Base-by-base conservation (phyloP, 306 rosid genomes). In the Sicyos baderoa region DNA sequence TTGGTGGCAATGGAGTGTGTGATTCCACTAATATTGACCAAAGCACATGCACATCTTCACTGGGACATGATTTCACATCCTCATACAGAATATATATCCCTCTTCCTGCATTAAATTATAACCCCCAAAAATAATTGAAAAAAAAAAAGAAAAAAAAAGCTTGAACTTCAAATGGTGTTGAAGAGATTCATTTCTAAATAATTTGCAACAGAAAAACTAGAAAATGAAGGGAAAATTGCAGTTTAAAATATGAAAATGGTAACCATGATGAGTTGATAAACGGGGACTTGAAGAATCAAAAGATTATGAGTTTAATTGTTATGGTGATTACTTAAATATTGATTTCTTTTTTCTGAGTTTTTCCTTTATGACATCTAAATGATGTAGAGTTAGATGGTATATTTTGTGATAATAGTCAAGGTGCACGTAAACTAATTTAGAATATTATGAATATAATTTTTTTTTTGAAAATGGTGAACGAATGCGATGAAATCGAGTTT, bases 11-110 rank as follows among this genome's bases (percentile, higher is more conserved):
- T 68, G 85, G 76, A 58, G 86, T 40, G 73, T 85, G 82, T 78
- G 96, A 86, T 70, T 89, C 96, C 87, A 88, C 96, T 50, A 91
- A 82, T 68, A 91, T 91, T 13, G 97, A 91, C 97, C 97, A 91
- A 17, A 91, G 86, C 57, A 89, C 89, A 14, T 91, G 97, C 59
- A 91, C 97, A 47, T 87, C 96, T 84, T 91, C 95, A 19, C 81
- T 82, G 17, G 91, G 95, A 83, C 96, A 91, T 53, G 96, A 89
- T 55, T 86, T 84, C 35, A 91, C 96, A 87, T 91, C 97, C 81
- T 91, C 96, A 12, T 91, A 89, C 44, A 87, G 79, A 84, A 91
- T 91, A 80, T 91, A 91, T 70, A 89, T 83, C 72, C 95, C 96
- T 84, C 95, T 87, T 74, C 90, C 95, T 91, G 89, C 45, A 74